Conservation (phyloP, 768 basidiomycete species). For the Boletus reticuloceps region DNA sequence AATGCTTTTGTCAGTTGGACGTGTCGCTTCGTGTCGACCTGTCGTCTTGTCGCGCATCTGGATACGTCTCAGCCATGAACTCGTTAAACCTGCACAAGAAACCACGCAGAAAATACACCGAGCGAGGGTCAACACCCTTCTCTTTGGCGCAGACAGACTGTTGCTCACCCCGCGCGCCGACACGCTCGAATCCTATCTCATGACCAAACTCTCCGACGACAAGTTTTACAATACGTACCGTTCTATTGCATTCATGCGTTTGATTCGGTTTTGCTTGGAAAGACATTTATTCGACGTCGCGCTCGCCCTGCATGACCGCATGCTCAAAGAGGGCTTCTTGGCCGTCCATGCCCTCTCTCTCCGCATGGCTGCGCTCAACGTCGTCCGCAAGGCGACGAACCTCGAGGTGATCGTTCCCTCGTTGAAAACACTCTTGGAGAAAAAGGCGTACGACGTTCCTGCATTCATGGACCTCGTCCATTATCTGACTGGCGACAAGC, state of each 20-base stretch:
- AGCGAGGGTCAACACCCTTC: slow-evolving; percentile 26
- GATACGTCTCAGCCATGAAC: background rate
- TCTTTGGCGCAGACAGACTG: slow-evolving; percentile 27
- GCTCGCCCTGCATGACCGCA: slow-evolving; percentile 38
- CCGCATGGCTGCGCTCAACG: slow-evolving; percentile 37
- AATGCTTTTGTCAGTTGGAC: slow-evolving; percentile 10
- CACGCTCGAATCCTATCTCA: slow-evolving; percentile 20
- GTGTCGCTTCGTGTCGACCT: slow-evolving; percentile 3
- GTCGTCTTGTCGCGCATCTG: background rate
- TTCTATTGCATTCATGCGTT: slow-evolving; percentile 34
- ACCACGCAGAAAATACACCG: slow-evolving; percentile 15
- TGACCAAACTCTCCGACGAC: slow-evolving; percentile 20
- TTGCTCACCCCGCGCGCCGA: slow-evolving; percentile 20
- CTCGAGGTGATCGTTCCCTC: background rate
- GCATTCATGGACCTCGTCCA: slow-evolving; percentile 29
- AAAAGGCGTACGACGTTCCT: slow-evolving; percentile 15
- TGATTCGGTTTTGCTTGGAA: slow-evolving; percentile 42
- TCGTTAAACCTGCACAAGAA: background rate
- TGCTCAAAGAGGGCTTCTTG: slow-evolving; percentile 41
- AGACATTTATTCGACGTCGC: slow-evolving; percentile 39
- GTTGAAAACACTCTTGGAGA: slow-evolving; percentile 15
- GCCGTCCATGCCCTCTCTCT: slow-evolving; percentile 38
- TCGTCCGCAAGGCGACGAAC: slow-evolving; percentile 13
- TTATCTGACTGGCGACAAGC: slow-evolving; percentile 18
- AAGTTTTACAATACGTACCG: slow-evolving; percentile 30